Conservation (phyloP, 371 early-diverging fungal species). For the Smittium mucronatum region DNA sequence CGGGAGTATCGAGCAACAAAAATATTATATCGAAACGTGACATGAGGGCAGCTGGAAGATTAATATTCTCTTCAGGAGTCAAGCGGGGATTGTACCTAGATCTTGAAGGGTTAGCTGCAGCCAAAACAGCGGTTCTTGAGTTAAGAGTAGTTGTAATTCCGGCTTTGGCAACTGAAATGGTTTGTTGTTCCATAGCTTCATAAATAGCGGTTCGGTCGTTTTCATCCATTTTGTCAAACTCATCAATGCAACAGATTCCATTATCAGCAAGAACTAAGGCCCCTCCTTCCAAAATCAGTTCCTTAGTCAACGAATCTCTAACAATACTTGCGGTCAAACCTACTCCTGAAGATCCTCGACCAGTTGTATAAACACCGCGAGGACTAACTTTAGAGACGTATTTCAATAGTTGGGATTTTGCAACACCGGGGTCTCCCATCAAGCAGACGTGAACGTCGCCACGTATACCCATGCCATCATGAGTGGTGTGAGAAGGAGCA, state of each 20-base stretch:
- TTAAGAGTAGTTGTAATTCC: conserved; percentile 90
- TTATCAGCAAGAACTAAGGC: conserved; percentile 84
- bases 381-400: conserved; percentile 76
- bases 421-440: conserved; percentile 98
- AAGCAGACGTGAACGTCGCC: conserved; percentile 94
- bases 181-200: conserved; percentile 96
- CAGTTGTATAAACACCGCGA: conserved; percentile 87
- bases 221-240: conserved; percentile 90
- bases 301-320: conserved; percentile 73
- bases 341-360: conserved; percentile 87
- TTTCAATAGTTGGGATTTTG: conserved; percentile 85
- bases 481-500: conserved; percentile 68
- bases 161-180: conserved; percentile 81
- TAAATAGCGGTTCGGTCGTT: conserved; percentile 80
- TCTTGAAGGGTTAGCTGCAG: conserved; percentile 80
- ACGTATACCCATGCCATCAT: conserved; percentile 88
- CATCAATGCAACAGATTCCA: conserved; percentile 91
- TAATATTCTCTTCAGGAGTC: conserved; percentile 82
- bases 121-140: conserved; percentile 79
- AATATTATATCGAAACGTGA: conserved; percentile 95
- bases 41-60: conserved; percentile 88
- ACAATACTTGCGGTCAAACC: conserved; percentile 86
- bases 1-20: conserved; percentile 73
- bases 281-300: conserved; percentile 86
- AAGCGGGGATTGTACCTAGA: conserved; percentile 74